Evolutionary conservation across 257 asterid species (phyloP).

Genomic region (Ophiorrhiza pumila): DNA sequence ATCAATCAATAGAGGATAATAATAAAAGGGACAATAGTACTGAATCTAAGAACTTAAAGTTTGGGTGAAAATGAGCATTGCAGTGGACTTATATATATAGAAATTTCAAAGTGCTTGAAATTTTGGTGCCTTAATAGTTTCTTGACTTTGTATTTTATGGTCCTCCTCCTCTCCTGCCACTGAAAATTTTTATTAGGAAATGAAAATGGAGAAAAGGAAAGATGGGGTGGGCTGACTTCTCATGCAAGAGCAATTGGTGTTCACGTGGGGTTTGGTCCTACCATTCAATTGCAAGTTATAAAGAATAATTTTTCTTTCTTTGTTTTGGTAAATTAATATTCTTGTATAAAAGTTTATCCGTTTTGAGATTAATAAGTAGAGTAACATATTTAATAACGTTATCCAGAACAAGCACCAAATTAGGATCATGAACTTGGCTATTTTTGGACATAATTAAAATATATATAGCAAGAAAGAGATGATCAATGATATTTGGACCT

Average conservation of each 20-base stretch:
- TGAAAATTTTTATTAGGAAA: slow-evolving; percentile 19
- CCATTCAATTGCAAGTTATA: slow-evolving; percentile 37
- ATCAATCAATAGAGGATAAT: background rate
- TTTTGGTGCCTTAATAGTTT: slow-evolving; percentile 5
- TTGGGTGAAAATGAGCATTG: slow-evolving; percentile 9
- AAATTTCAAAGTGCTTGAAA: slow-evolving; percentile 14
- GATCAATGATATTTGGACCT: background rate
- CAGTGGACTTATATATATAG: slow-evolving; percentile 17
- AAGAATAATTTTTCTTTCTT: slow-evolving; percentile 28
- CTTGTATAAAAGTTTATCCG: slow-evolving; percentile 41
- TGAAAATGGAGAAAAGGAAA: slow-evolving; percentile 26
- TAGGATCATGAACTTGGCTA: slow-evolving; percentile 58
- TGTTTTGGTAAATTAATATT: slow-evolving; percentile 3
- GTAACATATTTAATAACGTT: slow-evolving; percentile 37
- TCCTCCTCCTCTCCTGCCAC: no score
- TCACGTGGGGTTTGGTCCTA: slow-evolving; percentile 94
- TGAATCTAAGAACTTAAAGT: slow-evolving; percentile 15
- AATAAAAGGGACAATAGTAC: background rate
- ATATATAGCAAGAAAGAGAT: background rate
- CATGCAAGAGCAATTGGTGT: slow-evolving; percentile 49
- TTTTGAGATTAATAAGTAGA: slow-evolving; percentile 41
- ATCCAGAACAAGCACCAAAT: slow-evolving; percentile 29
- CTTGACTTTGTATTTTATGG: slow-evolving; percentile 20
- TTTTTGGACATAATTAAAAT: slow-evolving; percentile 2
- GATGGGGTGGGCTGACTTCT: slow-evolving; percentile 44